A percentile compares a stretch with the other conserved stretches of the same genome.
phyloP scores from a whole-genome alignment of 208 protist species.

The Trypanosoma vivax region DNA sequence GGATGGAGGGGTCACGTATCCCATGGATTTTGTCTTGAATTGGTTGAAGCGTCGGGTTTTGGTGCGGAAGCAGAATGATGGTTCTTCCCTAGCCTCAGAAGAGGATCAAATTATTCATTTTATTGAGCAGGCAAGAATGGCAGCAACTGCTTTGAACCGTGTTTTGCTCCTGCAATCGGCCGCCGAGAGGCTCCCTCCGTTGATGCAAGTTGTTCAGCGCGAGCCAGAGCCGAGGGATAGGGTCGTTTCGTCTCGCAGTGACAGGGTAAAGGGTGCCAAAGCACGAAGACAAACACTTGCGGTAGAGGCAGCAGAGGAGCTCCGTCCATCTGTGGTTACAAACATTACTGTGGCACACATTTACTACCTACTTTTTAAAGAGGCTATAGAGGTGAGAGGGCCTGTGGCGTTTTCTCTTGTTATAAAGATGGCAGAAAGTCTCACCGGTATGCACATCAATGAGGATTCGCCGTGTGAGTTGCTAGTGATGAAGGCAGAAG shows the following conservation, averaged over 20 bases:
- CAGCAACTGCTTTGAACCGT: conserved; percentile 26
- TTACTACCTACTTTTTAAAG: conserved; percentile 53
- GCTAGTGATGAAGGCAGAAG: conserved; percentile 42
- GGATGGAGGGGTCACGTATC: conserved; percentile 17
- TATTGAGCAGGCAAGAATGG: conserved; percentile 45
- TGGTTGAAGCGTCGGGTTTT: conserved; percentile 37
- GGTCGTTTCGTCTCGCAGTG: not conserved
- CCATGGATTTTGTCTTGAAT: conserved; percentile 50
- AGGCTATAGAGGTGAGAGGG: conserved; percentile 39
- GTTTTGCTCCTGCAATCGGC: conserved; percentile 42
- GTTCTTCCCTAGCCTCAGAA: conserved; percentile 14
- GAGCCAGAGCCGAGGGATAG: not conserved
- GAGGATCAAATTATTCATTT: conserved; percentile 38
- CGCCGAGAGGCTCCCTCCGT: conserved; percentile 34
- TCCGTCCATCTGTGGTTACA: not conserved
- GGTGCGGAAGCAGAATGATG: conserved; percentile 26
- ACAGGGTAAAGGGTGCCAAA: not conserved
- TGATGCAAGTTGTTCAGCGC: conserved; percentile 8
- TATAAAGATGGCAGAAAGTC: conserved; percentile 36
- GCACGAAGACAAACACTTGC: not conserved
- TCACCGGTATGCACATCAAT: conserved; percentile 33
- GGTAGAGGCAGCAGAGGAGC: not conserved
- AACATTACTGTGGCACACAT: conserved; percentile 31
- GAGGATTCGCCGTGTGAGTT: conserved; percentile 21
- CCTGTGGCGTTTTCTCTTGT: conserved; percentile 52